These are phyloP conservation scores for Cladosporium cucumerinum DNA, from an alignment of 2,329 filamentous ascomycete genomes.

Conservation along the genomic window DNA sequence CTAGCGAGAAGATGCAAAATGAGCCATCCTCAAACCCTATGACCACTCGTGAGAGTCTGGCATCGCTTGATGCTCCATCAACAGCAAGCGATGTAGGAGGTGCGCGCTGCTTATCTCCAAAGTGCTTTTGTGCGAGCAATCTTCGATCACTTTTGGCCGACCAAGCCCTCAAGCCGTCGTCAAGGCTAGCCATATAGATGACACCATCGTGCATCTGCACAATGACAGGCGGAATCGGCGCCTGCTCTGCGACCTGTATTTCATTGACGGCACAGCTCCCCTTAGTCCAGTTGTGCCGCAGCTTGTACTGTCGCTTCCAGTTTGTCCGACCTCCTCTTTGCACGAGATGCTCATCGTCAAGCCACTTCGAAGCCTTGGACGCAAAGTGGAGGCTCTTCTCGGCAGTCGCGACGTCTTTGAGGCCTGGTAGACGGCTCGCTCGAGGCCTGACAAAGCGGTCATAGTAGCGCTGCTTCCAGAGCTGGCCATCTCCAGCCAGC, in stretches of 20 bases:
- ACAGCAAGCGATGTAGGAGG: conserved; percentile 64
- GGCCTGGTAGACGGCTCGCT: conserved; percentile 69
- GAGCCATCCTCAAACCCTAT: conserved; percentile 70
- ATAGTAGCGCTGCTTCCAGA: conserved; percentile 92
- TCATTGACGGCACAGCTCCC: conserved; percentile 79
- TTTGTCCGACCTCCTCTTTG: conserved; percentile 54
- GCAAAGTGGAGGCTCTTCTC: conserved; percentile 48
- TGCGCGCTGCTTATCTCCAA: conserved; percentile 19
- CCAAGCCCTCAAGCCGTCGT: conserved; percentile 74
- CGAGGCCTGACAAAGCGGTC: conserved; percentile 79
- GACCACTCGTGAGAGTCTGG: conserved; percentile 45
- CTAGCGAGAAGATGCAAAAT: conserved; percentile 66
- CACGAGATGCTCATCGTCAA: conserved; percentile 58
- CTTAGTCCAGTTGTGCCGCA: conserved; percentile 85
- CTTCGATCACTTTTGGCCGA: conserved; percentile 58
- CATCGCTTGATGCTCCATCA: conserved; percentile 42
- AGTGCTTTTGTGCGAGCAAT: conserved; percentile 52
- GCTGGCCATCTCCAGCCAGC: conserved; percentile 74
- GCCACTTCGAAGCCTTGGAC: conserved; percentile 58
- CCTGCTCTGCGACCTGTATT: conserved; percentile 58
- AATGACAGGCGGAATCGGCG: conserved; percentile 59
- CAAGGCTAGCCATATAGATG: conserved; percentile 70
- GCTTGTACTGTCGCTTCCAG: conserved; percentile 86
- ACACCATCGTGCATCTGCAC: conserved; percentile 75
- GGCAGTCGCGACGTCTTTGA: conserved; percentile 42